phyloP scores from a whole-genome alignment of 73 alveolate genomes.

The Paramecium octaurelia region DNA sequence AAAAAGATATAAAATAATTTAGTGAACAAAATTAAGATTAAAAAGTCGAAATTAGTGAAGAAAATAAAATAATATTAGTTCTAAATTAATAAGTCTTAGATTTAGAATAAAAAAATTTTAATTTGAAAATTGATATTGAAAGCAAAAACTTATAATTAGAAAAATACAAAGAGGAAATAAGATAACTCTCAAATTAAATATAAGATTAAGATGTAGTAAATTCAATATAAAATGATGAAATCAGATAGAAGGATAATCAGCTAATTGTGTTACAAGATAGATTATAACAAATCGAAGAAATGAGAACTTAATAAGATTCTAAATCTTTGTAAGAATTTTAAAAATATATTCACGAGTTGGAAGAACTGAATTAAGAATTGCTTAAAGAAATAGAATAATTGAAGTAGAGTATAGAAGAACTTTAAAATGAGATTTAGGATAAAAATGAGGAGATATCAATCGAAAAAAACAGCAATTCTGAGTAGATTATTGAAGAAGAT shows the following conservation, averaged over 20 bases:
- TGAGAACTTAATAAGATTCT: not conserved
- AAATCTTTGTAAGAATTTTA: not conserved
- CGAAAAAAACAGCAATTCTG: not conserved
- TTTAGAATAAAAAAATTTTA: not conserved
- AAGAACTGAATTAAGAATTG: not conserved
- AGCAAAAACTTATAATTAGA: not conserved
- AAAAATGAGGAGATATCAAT: not conserved
- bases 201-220: not conserved
- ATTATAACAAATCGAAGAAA: not conserved
- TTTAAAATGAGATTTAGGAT: not conserved
- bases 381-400: not conserved
- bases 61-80: not conserved
- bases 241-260: not conserved
- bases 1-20: not conserved
- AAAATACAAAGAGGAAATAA: not conserved
- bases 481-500: no score
- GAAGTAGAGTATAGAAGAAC: not conserved
- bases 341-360: not conserved
- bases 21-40: not conserved
- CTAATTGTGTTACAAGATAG: not conserved
- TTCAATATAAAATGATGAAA: not conserved
- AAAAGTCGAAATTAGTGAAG: not conserved
- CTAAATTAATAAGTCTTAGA: not conserved
- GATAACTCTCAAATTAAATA: not conserved
- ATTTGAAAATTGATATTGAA: not conserved